Evolutionary conservation across 2,329 filamentous ascomycete genomes (phyloP).

Genomic region (Aspergillus carbonarius): DNA sequence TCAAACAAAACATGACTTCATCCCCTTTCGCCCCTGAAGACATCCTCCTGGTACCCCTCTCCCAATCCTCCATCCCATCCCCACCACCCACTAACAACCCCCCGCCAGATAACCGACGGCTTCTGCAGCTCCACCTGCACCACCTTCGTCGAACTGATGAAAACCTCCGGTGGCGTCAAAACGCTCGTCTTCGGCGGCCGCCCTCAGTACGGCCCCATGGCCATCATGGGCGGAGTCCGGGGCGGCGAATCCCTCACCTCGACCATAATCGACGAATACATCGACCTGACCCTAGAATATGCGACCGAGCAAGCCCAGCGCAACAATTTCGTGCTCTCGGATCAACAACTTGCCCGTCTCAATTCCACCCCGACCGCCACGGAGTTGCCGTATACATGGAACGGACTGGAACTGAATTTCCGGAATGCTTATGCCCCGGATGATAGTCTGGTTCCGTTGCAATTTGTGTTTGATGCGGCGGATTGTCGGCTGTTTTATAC

Average conservation of each 20-base stretch:
- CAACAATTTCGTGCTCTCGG: too few relatives aligned
- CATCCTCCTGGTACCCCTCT: slow-evolving; percentile 31
- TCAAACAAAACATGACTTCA: slow-evolving; percentile 18
- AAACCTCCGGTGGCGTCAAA: slow-evolving; percentile 54
- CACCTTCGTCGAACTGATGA: slow-evolving; percentile 57
- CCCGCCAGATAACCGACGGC: slow-evolving; percentile 51
- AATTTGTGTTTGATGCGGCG: slow-evolving; percentile 62
- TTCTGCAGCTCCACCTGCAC: slow-evolving; percentile 62
- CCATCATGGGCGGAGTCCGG: slow-evolving; percentile 65
- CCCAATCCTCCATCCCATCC: neutral
- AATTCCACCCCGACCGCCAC: slow-evolving; percentile 11
- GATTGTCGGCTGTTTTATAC: slow-evolving; percentile 64
- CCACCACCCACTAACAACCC: neutral
- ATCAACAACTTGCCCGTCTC: neutral
- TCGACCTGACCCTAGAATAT: slow-evolving; percentile 17
- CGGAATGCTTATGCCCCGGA: slow-evolving; percentile 47
- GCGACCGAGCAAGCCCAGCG: slow-evolving; percentile 14
- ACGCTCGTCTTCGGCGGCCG: slow-evolving; percentile 62
- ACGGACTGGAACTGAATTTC: slow-evolving; percentile 39
- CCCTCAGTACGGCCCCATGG: slow-evolving; percentile 55
- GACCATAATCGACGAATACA: slow-evolving; percentile 26
- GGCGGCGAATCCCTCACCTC: slow-evolving; percentile 44
- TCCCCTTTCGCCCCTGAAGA: slow-evolving; percentile 33
- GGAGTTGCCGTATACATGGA: slow-evolving; percentile 16
- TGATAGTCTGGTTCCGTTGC: slow-evolving; percentile 50